Conservation (phyloP, 768 basidiomycete genomes). For the Trametes punicea region DNA sequence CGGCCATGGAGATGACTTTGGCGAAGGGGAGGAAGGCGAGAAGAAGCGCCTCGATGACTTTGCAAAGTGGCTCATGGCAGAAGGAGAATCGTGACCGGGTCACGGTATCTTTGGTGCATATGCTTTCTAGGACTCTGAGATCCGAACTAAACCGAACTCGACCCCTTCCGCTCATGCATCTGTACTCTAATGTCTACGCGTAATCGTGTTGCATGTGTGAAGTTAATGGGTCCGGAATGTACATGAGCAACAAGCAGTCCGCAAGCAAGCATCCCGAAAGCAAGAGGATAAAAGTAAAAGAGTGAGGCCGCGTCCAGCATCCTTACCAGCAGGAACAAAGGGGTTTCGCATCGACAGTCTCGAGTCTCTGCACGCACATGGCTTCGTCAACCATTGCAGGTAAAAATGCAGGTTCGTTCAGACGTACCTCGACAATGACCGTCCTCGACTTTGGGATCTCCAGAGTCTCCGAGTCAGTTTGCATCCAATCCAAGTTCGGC, state of each 20-base stretch:
- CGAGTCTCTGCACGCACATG: constrained; percentile 53
- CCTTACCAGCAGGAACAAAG: constrained; percentile 58
- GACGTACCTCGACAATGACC: constrained; percentile 71
- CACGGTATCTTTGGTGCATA: not conserved
- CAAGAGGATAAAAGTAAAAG: not conserved
- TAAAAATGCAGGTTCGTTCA: too few species aligned
- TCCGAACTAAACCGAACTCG: not conserved
- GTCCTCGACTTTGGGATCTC: constrained; percentile 47
- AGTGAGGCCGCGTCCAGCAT: not conserved
- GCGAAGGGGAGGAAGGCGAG: constrained; percentile 70
- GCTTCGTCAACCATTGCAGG: constrained; percentile 5
- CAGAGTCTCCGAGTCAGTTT: constrained; percentile 33
- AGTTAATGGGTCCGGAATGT: constrained; percentile 1
- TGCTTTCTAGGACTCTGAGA: not conserved
- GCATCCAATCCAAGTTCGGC: constrained; percentile 45
- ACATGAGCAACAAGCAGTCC: constrained; percentile 1
- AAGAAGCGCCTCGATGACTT: constrained; percentile 85
- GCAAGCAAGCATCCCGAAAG: constrained; percentile 15
- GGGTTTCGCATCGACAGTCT: constrained; percentile 65
- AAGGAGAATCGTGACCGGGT: constrained; percentile 52
- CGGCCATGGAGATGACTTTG: constrained; percentile 61
- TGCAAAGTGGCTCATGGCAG: constrained; percentile 80
- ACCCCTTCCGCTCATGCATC: constrained; percentile 8
- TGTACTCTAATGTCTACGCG: constrained; percentile 13
- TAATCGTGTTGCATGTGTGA: not conserved